These are phyloP conservation scores for Alnus glutinosa DNA, from an alignment of 306 rosid species.

Conservation along the genomic window DNA sequence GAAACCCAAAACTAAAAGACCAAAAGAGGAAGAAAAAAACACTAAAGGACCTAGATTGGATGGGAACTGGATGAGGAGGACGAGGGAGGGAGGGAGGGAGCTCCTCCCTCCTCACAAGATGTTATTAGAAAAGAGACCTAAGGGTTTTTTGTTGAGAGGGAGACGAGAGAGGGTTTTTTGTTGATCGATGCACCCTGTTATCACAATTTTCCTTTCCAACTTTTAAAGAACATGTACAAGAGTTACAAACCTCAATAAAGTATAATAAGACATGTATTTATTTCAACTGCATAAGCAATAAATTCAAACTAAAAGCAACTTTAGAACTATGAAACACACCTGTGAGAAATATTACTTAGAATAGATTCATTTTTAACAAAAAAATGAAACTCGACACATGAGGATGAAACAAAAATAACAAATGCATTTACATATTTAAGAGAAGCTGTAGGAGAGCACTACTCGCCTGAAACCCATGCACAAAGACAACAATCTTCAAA, in stretches of 20 bases:
- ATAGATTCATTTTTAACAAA: not conserved
- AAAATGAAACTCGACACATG: not conserved
- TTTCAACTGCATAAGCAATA: not conserved
- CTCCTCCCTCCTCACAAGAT: too few species aligned
- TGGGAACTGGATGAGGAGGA: too few species aligned
- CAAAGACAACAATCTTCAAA: slow-evolving; percentile 85
- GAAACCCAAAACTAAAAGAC: too few species aligned
- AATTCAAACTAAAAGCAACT: not conserved
- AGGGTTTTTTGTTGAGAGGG: too few species aligned
- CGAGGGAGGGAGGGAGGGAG: too few species aligned
- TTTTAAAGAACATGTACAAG: not conserved
- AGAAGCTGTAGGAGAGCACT: slow-evolving; percentile 17
- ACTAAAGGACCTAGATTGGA: too few species aligned
- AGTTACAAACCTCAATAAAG: not conserved
- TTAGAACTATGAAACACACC: not conserved
- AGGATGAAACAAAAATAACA: not conserved
- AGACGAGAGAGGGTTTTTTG: too few species aligned
- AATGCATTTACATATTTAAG: not conserved
- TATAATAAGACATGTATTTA: not conserved
- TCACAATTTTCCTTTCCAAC: too few species aligned
- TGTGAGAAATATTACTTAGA: not conserved
- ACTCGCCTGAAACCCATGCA: slow-evolving; percentile 99
- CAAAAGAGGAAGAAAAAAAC: too few species aligned
- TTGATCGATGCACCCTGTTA: too few species aligned
- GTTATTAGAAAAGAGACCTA: too few species aligned